A percentile compares a stretch with the other conserved stretches of the same genome.
phyloP scores from a whole-genome alignment of 1,284 basidiomycete species.

The Ceratobasidium sp. region DNA sequence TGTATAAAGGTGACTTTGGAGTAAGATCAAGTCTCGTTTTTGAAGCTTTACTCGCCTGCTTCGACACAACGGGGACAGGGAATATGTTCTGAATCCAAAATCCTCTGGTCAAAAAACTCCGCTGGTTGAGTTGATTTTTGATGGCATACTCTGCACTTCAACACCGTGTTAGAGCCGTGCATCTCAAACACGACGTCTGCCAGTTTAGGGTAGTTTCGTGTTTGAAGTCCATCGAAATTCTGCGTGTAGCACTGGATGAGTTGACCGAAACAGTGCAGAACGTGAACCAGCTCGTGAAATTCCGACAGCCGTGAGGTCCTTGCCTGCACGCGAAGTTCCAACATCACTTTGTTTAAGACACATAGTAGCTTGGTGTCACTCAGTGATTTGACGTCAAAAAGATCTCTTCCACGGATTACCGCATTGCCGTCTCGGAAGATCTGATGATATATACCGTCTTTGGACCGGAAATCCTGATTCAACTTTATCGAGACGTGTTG shows the following conservation, averaged over 20 bases:
- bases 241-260: conserved; percentile 8
- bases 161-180: not conserved
- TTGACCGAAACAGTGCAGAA: not conserved
- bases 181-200: not conserved
- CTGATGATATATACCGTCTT: not conserved
- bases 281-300: not conserved
- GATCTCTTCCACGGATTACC: not conserved
- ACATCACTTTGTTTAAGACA: not conserved
- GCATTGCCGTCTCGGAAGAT: not conserved
- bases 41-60: not conserved
- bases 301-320: not conserved
- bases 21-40: not conserved
- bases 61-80: not conserved
- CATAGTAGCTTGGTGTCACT: not conserved
- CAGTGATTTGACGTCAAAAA: not conserved
- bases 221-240: conserved; percentile 23
- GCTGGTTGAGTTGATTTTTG: not conserved
- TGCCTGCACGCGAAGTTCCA: not conserved
- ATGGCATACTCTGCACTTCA: not conserved
- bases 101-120: not conserved
- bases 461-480: conserved; percentile 1
- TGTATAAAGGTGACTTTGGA: not conserved
- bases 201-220: not conserved
- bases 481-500: no score
- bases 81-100: not conserved